Percentiles rank a stretch among this genome's conserved stretches.
Conservation (phyloP, 768 basidiomycete species). For the Heimioporus sp. region DNA sequence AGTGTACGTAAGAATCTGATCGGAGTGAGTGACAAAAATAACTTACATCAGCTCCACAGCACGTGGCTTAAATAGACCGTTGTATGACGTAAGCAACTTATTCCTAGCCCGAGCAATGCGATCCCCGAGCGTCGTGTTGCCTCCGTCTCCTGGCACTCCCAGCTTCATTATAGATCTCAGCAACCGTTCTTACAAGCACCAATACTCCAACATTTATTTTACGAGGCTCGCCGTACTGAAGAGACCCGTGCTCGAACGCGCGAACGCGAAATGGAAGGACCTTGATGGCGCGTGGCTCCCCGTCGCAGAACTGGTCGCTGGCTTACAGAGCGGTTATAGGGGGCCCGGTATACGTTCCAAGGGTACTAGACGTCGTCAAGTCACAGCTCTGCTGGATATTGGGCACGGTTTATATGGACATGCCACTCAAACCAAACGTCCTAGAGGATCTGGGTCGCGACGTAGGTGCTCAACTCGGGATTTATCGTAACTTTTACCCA, state of each 20-base stretch:
- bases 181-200: constrained; percentile 60
- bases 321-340: constrained; percentile 40
- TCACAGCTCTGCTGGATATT: constrained; percentile 86
- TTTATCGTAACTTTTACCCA: constrained; percentile 2
- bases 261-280: constrained; percentile 48
- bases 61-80: no score
- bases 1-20: not conserved
- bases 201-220: constrained; percentile 76
- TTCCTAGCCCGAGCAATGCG: constrained; percentile 10
- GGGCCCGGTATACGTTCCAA: constrained; percentile 65
- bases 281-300: constrained; percentile 36
- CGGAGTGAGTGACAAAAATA: no score
- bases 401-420: constrained; percentile 97
- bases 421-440: constrained; percentile 99
- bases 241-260: constrained; percentile 45
- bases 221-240: constrained; percentile 52
- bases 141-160: constrained; percentile 28
- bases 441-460: constrained; percentile 92
- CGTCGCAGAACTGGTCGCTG: not conserved
- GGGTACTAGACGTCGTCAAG: constrained; percentile 85
- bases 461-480: constrained; percentile 47
- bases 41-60: no score
- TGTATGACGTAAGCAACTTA: no score
- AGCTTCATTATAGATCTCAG: constrained; percentile 43
- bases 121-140: constrained; percentile 26